Percentiles rank a stretch among this genome's conserved stretches.
These are phyloP conservation scores for Aspergillus pseudoviridinutans DNA, from an alignment of 2,329 filamentous ascomycete genomes.

Conservation along the genomic window DNA sequence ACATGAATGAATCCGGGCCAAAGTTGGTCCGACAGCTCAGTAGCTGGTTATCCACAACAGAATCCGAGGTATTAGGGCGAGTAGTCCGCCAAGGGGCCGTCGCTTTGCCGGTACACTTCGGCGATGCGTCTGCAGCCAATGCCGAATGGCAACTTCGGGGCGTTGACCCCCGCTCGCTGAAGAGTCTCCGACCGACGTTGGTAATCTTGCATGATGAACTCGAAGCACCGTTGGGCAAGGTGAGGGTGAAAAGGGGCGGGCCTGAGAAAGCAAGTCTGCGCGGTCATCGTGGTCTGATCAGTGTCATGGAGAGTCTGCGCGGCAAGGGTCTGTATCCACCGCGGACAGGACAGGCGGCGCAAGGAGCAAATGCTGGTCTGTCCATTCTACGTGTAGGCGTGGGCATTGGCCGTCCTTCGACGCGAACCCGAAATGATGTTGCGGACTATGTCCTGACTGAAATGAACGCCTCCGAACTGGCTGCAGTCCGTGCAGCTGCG, in stretches of 20 bases:
- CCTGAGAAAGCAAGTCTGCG: constrained; percentile 52
- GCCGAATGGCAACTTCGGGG: constrained; percentile 19
- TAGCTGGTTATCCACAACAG: constrained; percentile 27
- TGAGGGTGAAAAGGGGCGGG: constrained; percentile 61
- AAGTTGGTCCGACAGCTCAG: constrained; percentile 65
- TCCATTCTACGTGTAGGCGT: constrained; percentile 64
- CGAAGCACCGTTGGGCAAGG: constrained; percentile 65
- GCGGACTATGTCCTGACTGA: constrained; percentile 71
- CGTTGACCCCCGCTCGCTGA: constrained; percentile 8
- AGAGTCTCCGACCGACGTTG: constrained; percentile 44
- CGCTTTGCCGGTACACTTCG: not conserved
- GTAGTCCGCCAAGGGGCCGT: constrained; percentile 5
- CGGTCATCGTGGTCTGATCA: constrained; percentile 74
- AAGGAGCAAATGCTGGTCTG: constrained; percentile 26
- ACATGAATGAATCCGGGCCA: constrained; percentile 82
- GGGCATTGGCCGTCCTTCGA: constrained; percentile 79
- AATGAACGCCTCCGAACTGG: constrained; percentile 54
- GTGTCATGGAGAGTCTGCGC: constrained; percentile 55
- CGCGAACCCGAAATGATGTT: constrained; percentile 64
- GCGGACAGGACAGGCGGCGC: constrained; percentile 30
- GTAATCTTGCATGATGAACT: constrained; percentile 88
- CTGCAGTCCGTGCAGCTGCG: constrained; percentile 46
- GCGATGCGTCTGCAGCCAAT: not conserved
- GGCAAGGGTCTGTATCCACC: constrained; percentile 29
- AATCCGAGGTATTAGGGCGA: constrained; percentile 7